phyloP scores from a whole-genome alignment of 371 early-diverging fungal genomes.

The Amoeboaphelidium protococcarum region DNA sequence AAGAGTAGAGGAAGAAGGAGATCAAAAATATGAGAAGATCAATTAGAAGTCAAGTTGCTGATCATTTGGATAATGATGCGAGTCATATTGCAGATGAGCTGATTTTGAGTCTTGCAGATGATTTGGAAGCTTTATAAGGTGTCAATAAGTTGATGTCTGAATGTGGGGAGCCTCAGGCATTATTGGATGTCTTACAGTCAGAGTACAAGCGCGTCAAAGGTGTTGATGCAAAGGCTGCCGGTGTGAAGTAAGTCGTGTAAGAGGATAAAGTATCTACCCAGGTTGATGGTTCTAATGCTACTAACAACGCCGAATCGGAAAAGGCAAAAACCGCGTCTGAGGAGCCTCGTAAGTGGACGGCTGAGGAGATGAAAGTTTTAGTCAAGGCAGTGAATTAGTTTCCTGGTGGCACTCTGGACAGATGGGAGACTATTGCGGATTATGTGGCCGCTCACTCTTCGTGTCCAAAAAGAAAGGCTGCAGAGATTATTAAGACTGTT shows the following conservation, averaged over 20 bases:
- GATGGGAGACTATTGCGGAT: conserved; percentile 29
- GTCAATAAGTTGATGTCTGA: background rate
- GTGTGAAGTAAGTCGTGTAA: no score
- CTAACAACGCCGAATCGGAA: no score
- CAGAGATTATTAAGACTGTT: no score
- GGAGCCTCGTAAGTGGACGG: conserved; percentile 14
- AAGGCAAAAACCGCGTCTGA: conserved; percentile 5
- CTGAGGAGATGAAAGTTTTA: conserved; percentile 20
- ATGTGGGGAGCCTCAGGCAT: background rate
- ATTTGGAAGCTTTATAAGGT: background rate
- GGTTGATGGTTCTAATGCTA: no score
- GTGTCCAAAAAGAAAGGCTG: no score
- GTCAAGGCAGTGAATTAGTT: conserved; percentile 30
- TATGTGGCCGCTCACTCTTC: no score
- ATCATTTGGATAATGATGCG: background rate
- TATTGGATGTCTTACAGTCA: no score
- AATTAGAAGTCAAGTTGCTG: no score
- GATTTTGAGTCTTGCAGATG: background rate
- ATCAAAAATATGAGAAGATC: no score
- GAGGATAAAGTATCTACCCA: no score
- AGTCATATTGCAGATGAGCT: background rate
- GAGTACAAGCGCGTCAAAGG: no score
- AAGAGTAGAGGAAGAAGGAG: conserved; percentile 66
- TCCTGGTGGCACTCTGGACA: conserved; percentile 25
- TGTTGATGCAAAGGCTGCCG: no score